A percentile compares a stretch with the other conserved stretches of the same genome.
Evolutionary conservation across 139 green algal genomes (phyloP).

Genomic region (Zygnema cylindricum): DNA sequence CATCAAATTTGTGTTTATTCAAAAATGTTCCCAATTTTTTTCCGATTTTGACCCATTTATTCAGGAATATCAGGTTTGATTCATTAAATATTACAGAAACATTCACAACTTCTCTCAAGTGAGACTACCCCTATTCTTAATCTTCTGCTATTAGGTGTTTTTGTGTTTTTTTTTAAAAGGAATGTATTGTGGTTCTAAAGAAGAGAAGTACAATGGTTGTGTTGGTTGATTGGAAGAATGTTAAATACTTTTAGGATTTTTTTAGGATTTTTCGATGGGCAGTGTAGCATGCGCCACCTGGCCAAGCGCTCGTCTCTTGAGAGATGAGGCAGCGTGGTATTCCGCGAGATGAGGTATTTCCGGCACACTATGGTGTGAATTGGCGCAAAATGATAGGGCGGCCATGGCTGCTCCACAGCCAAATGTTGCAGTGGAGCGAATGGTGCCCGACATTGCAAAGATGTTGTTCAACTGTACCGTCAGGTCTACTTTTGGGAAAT

Average conservation of each 20-base stretch:
- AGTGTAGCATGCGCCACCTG: conserved; percentile 30
- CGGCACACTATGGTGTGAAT: conserved; percentile 6
- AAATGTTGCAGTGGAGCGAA: not conserved
- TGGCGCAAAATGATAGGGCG: conserved; percentile 12
- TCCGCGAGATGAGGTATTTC: conserved; percentile 32
- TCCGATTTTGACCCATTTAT: too few species aligned
- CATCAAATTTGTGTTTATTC: too few species aligned
- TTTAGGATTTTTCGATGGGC: not conserved
- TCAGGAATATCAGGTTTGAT: too few species aligned
- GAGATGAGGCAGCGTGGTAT: conserved; percentile 38
- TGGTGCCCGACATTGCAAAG: not conserved
- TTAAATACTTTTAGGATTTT: not conserved
- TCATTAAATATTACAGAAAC: too few species aligned
- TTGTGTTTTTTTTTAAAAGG: not conserved
- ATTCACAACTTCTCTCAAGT: too few species aligned
- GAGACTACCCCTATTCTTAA: not conserved
- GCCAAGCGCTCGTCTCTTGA: conserved; percentile 18
- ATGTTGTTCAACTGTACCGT: too few species aligned
- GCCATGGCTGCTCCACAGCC: not conserved
- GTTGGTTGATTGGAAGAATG: not conserved
- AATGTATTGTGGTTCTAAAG: not conserved
- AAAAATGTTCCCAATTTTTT: too few species aligned
- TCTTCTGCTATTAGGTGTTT: not conserved
- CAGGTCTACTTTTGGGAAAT: too few species aligned
- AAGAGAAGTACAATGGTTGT: not conserved